Evolutionary conservation across 139 green algal species (phyloP).

Genomic region (Micractinium conductrix): DNA sequence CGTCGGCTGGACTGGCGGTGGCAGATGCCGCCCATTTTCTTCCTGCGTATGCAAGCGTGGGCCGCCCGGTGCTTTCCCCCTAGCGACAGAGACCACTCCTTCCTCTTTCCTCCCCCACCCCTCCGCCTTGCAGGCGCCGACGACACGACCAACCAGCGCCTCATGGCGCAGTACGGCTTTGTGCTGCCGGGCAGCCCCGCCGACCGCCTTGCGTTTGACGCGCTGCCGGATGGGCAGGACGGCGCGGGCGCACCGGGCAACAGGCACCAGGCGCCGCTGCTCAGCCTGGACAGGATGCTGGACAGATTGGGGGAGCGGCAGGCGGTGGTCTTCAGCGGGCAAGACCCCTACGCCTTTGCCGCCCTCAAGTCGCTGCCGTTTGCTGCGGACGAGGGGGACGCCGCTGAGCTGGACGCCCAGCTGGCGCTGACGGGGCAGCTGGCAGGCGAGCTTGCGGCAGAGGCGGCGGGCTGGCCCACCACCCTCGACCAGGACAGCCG

Average conservation of each 20-base stretch:
- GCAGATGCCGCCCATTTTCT: background rate
- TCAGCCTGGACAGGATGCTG: slow-evolving; percentile 49
- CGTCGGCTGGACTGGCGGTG: background rate
- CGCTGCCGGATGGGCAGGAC: no score
- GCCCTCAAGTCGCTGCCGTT: slow-evolving; percentile 48
- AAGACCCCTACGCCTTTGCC: slow-evolving; percentile 42
- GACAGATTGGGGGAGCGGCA: slow-evolving; percentile 48
- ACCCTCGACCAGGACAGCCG: slow-evolving; percentile 27
- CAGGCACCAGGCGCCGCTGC: slow-evolving; percentile 4
- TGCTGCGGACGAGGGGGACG: background rate
- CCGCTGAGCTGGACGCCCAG: background rate
- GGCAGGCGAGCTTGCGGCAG: slow-evolving; percentile 29
- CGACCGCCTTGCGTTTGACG: slow-evolving; percentile 51
- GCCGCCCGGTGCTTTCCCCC: no score
- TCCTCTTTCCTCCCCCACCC: background rate
- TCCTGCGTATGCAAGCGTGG: background rate
- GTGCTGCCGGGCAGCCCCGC: slow-evolving; percentile 51
- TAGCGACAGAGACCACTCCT: no score
- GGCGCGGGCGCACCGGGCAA: no score
- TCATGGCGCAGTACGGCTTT: slow-evolving; percentile 74
- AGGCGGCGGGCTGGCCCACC: slow-evolving; percentile 28
- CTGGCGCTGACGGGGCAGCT: slow-evolving; percentile 17
- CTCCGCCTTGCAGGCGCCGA: slow-evolving; percentile 1
- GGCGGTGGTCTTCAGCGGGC: slow-evolving; percentile 37
- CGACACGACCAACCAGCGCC: slow-evolving; percentile 46